Percentiles rank a stretch among this genome's conserved stretches.
phyloP scores from a whole-genome alignment of 1,139 yeast genomes.

The Yamadazyma buinensis region DNA sequence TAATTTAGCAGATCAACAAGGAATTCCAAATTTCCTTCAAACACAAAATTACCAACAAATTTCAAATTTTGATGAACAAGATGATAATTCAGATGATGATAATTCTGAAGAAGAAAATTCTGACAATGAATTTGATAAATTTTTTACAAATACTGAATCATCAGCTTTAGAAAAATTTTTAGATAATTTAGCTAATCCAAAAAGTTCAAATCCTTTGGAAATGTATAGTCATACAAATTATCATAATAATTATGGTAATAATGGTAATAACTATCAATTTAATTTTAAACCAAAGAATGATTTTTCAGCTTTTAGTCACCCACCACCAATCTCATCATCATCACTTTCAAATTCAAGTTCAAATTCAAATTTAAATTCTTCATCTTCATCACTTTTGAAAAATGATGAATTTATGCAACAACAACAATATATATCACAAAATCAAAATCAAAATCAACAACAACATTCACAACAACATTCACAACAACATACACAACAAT shows the following conservation, averaged over 20 bases:
- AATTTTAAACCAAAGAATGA: slow-evolving; percentile 14
- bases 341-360: no score
- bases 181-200: slow-evolving; percentile 40
- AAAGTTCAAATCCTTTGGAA: slow-evolving; percentile 26
- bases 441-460: neutral
- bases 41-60: no score
- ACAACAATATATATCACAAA: no score
- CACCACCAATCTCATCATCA: no score
- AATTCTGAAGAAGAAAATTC: slow-evolving; percentile 13
- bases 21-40: no score
- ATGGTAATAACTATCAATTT: slow-evolving; percentile 18
- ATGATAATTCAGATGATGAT: slow-evolving; percentile 1
- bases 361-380: no score
- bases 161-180: slow-evolving; percentile 43
- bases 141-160: slow-evolving; percentile 43
- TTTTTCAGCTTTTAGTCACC: slow-evolving; percentile 31
- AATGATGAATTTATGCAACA: no score
- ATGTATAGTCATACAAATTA: slow-evolving; percentile 21
- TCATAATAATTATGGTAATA: slow-evolving; percentile 9
- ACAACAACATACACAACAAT: neutral
- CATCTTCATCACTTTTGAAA: no score
- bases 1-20: no score
- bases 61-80: neutral
- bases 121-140: slow-evolving; percentile 39
- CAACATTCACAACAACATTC: neutral